Evolutionary conservation across 2,329 filamentous ascomycete genomes (phyloP).

Genomic region (Rhinocladiella mackenziei): DNA sequence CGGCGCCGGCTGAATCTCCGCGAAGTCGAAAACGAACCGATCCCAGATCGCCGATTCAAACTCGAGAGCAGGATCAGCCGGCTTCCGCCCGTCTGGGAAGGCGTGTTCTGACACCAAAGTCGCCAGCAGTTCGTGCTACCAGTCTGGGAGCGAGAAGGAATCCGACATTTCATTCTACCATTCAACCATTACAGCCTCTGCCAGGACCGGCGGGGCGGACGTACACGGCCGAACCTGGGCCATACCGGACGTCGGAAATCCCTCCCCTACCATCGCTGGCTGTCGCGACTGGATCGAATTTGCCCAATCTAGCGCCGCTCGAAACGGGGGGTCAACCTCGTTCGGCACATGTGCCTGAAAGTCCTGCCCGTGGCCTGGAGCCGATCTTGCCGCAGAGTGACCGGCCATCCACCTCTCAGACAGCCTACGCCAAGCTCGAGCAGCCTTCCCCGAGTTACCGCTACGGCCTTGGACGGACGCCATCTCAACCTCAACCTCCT

Average conservation of each 20-base stretch:
- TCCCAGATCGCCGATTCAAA: constrained; percentile 22
- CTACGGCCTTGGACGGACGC: constrained; percentile 11
- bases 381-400: constrained; percentile 12
- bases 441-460: constrained; percentile 19
- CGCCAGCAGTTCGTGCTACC: constrained; percentile 50
- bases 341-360: constrained; percentile 13
- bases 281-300: constrained; percentile 20
- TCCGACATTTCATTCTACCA: constrained; percentile 43
- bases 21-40: constrained; percentile 27
- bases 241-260: constrained; percentile 36
- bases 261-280: constrained; percentile 48
- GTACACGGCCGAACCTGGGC: constrained; percentile 43
- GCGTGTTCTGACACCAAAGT: constrained; percentile 56
- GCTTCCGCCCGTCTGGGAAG: constrained; percentile 29
- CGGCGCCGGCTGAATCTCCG: constrained; percentile 32
- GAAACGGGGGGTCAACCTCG: constrained; percentile 17
- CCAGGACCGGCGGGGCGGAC: constrained; percentile 41
- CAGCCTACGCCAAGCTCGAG: constrained; percentile 14
- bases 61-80: constrained; percentile 12
- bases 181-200: constrained; percentile 49
- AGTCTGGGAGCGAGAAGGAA: constrained; percentile 46
- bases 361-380: constrained; percentile 10
- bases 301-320: constrained; percentile 2
- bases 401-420: constrained; percentile 9
- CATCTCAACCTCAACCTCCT: constrained; percentile 11